Evolutionary conservation across 148 eudicot species (phyloP), one percentile per base, ranked within the genome.

Genomic region (Arbutus unedo): DNA sequence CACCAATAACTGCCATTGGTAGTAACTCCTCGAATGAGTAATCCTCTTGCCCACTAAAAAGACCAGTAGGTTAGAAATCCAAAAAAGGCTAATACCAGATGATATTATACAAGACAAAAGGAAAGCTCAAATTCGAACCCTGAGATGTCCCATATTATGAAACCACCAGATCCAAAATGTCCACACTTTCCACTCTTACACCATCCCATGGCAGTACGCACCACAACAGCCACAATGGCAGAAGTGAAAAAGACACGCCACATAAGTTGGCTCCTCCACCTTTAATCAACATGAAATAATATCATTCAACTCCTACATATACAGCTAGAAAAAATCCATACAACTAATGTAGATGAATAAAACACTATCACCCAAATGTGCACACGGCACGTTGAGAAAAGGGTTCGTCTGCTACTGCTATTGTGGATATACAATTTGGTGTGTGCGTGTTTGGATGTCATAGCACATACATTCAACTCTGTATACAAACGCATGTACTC

Each of bases 221-320:
- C 98, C 82, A 96, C 99, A 83, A 96, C 98, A 84, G 97, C 99
- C 77, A 96, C 99, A 85, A 96, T 91, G 82, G 99, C 99, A 89
- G 99, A 96, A 77, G 99, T 96, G 90, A 96, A 96, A 82, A 96
- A 96, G 80, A 96, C 99, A 84, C 99, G 99, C 99, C 99, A 96
- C 99, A 96, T 96, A 70, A 96, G 95, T 88, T 96, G 99, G 92
- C 99, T 96, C 84, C 97, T 96, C 99, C 99, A 96, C 99, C 99
- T 96, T 88, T 3, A 57, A 79, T 54, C 60, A 80, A 83, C 47
- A 77, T 21, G 3, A 83, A 54, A 15, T 74, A 76, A 80, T 38
- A 21, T 21, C 67, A 74, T 74, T 44, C 15, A 82, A 71, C 21
- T 54, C 47, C 48, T 51, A 31, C 19, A 73, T 71, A 49, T 50